Evolutionary conservation across 2,329 filamentous ascomycete genomes (phyloP).

Genomic region (Exophiala lecanii-corni): DNA sequence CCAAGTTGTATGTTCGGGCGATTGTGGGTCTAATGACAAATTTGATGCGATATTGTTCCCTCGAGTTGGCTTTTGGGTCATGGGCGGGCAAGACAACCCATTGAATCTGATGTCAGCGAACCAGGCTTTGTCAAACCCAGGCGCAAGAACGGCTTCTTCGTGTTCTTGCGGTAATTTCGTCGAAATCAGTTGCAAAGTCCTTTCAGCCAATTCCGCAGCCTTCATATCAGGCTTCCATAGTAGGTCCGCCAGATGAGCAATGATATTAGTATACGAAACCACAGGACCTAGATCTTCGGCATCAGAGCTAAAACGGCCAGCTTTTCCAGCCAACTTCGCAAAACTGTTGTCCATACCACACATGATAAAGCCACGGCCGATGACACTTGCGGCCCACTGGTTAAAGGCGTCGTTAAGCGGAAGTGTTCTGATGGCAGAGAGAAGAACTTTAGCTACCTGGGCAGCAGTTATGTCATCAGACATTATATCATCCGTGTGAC

Average conservation of each 20-base stretch:
- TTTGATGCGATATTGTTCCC: not conserved
- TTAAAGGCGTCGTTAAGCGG: slow-evolving; percentile 65
- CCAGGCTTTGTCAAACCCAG: slow-evolving; percentile 34
- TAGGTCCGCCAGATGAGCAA: slow-evolving; percentile 11
- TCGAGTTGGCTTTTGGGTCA: slow-evolving; percentile 10
- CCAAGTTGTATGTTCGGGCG: slow-evolving; percentile 45
- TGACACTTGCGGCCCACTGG: slow-evolving; percentile 76
- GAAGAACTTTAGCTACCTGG: slow-evolving; percentile 62
- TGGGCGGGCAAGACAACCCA: slow-evolving; percentile 37
- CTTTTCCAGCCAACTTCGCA: not conserved
- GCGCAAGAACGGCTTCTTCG: slow-evolving; percentile 33
- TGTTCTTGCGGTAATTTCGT: slow-evolving; percentile 30
- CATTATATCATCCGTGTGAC: slow-evolving; percentile 62
- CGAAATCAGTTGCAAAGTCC: slow-evolving; percentile 41
- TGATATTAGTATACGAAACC: slow-evolving; percentile 21
- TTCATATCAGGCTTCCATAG: slow-evolving; percentile 18
- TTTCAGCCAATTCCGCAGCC: slow-evolving; percentile 34
- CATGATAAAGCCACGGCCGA: slow-evolving; percentile 78
- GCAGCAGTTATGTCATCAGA: slow-evolving; percentile 62
- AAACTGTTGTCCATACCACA: slow-evolving; percentile 51
- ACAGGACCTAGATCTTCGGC: not conserved
- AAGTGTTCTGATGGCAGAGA: slow-evolving; percentile 67
- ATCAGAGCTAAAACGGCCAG: not conserved
- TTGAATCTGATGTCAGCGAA: slow-evolving; percentile 40
- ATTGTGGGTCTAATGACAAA: not conserved